A percentile compares a stretch with the other conserved stretches of the same genome.
Evolutionary conservation across 495 filamentous ascomycete species (phyloP).

Genomic region (Baudoinia panamericana): DNA sequence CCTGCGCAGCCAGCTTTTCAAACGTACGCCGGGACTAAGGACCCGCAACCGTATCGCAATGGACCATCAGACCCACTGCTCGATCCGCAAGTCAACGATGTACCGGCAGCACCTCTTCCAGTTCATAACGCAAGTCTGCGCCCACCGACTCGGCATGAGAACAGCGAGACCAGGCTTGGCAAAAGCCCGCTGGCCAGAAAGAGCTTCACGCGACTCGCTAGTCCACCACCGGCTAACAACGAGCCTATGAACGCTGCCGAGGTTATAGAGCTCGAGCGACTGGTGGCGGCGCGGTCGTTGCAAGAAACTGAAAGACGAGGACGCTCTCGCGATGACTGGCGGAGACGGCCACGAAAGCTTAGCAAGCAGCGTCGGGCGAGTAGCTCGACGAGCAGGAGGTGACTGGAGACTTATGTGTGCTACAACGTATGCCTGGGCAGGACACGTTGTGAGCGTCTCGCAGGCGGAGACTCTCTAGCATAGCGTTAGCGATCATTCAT

Average conservation of each 20-base stretch:
- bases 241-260: slow-evolving; percentile 1
- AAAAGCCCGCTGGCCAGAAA: slow-evolving; percentile 25
- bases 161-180: slow-evolving; percentile 8
- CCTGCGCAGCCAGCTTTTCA: too few species aligned
- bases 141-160: not conserved
- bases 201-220: slow-evolving; percentile 23
- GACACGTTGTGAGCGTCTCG: too few species aligned
- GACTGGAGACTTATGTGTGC: too few species aligned
- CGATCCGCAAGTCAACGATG: too few species aligned
- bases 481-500: too few species aligned
- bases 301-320: slow-evolving; percentile 3
- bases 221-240: slow-evolving; percentile 5
- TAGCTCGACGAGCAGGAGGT: not conserved
- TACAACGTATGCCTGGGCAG: too few species aligned
- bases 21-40: too few species aligned
- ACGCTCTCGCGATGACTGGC: not conserved
- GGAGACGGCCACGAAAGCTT: not conserved
- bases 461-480: too few species aligned
- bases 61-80: too few species aligned
- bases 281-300: slow-evolving; percentile 1
- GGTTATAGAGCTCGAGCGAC: slow-evolving; percentile 8
- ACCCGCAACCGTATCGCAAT: too few species aligned
- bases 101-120: not conserved
- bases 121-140: not conserved
- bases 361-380: slow-evolving; percentile 4